Conservation (phyloP, 2,329 filamentous ascomycete species). For the Trichocomaceae sp. region DNA sequence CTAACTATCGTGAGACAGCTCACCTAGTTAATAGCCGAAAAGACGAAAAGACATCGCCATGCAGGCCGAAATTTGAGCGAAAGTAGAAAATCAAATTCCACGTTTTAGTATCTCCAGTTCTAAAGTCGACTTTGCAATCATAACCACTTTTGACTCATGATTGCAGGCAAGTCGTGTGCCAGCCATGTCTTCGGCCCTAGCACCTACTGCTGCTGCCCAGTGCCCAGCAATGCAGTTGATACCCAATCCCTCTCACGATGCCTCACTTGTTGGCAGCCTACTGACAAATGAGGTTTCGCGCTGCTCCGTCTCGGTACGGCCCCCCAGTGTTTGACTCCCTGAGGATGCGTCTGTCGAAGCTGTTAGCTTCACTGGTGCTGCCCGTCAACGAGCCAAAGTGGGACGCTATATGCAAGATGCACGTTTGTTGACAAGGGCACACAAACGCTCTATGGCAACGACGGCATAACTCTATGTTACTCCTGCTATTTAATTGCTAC, state of each 20-base stretch:
- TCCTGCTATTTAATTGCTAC: neutral
- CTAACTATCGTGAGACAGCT: conserved; percentile 1
- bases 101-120: neutral
- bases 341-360: too few species aligned
- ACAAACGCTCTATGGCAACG: conserved; percentile 2
- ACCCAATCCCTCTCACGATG: conserved; percentile 13
- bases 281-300: neutral
- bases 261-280: conserved; percentile 13
- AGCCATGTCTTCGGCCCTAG: neutral
- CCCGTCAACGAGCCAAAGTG: conserved; percentile 5
- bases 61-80: neutral
- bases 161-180: neutral
- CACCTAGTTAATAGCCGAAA: neutral
- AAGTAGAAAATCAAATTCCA: too few species aligned
- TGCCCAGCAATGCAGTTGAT: conserved; percentile 13
- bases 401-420: conserved; percentile 7
- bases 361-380: neutral
- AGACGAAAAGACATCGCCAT: neutral
- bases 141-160: neutral
- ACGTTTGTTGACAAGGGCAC: neutral
- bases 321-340: neutral
- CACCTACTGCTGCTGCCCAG: neutral
- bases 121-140: neutral
- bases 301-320: conserved; percentile 1
- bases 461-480: neutral